Conservation (phyloP, 768 basidiomycete species). For the Podaxis sp. region DNA sequence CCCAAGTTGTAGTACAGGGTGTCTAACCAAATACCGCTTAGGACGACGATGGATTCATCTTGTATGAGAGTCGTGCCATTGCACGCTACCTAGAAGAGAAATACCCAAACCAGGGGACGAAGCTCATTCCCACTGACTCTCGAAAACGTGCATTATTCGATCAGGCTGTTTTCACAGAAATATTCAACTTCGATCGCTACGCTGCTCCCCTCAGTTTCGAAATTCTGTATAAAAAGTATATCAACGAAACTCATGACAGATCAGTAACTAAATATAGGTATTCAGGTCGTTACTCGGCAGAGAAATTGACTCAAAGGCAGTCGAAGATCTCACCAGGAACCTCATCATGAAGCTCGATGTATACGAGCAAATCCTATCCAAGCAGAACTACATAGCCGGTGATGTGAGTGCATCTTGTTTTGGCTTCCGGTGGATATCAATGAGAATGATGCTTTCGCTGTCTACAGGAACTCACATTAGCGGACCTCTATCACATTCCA, state of each 20-base stretch:
- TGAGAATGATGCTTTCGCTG: neutral
- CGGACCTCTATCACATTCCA: slow-evolving; percentile 44
- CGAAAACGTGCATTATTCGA: slow-evolving; percentile 34
- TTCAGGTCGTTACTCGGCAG: neutral
- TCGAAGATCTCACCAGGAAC: neutral
- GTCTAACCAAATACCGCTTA: slow-evolving; percentile 13
- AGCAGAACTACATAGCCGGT: slow-evolving; percentile 45
- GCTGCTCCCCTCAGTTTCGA: slow-evolving; percentile 36
- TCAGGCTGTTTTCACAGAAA: slow-evolving; percentile 43
- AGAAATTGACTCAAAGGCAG: neutral
- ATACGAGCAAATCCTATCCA: slow-evolving; percentile 46
- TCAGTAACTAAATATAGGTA: neutral
- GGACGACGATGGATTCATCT: slow-evolving; percentile 53
- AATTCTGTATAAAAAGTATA: slow-evolving; percentile 40
- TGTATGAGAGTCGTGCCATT: slow-evolving; percentile 59
- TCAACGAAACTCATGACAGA: neutral
- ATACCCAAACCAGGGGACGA: slow-evolving; percentile 42
- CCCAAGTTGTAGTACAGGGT: neutral
- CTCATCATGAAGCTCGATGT: slow-evolving; percentile 30
- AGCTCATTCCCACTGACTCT: slow-evolving; percentile 41
- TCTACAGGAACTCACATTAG: slow-evolving; percentile 39
- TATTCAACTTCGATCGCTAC: slow-evolving; percentile 39
- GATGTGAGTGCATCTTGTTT: slow-evolving; percentile 25
- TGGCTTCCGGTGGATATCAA: neutral
- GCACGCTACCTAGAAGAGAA: slow-evolving; percentile 49